Evolutionary conservation across 805 yeast species (phyloP).

Genomic region (Candida ortonii): DNA sequence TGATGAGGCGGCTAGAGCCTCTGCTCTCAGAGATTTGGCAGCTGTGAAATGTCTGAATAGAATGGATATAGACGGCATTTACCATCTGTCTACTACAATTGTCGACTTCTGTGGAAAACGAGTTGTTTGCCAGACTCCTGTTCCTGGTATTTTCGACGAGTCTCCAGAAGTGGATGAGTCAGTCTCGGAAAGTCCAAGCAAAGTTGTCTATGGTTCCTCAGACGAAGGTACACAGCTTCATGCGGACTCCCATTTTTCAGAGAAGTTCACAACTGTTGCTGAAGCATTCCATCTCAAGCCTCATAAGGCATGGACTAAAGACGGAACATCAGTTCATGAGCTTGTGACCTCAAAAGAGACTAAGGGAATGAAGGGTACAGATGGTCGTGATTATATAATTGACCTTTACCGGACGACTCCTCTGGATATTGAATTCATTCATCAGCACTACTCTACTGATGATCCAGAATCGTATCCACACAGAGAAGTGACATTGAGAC

Average conservation of each 20-base stretch:
- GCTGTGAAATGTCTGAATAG: constrained; percentile 68
- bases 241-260: constrained; percentile 50
- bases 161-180: constrained; percentile 37
- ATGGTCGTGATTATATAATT: constrained; percentile 77
- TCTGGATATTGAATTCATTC: constrained; percentile 73
- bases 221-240: constrained; percentile 54
- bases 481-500: constrained; percentile 71
- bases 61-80: constrained; percentile 59
- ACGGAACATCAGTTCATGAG: constrained; percentile 42
- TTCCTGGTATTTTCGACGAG: constrained; percentile 80
- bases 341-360: constrained; percentile 71
- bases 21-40: constrained; percentile 73
- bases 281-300: constrained; percentile 75
- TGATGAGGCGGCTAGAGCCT: constrained; percentile 78
- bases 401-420: constrained; percentile 86
- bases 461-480: constrained; percentile 72
- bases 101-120: constrained; percentile 90
- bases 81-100: constrained; percentile 75
- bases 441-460: constrained; percentile 45
- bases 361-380: constrained; percentile 84
- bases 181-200: constrained; percentile 36
- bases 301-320: constrained; percentile 53
- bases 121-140: constrained; percentile 89
- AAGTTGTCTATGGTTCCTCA: constrained; percentile 72
- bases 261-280: constrained; percentile 57